Evolutionary conservation across 257 asterid genomes (phyloP).

Genomic region (Solanum appendiculatum): DNA sequence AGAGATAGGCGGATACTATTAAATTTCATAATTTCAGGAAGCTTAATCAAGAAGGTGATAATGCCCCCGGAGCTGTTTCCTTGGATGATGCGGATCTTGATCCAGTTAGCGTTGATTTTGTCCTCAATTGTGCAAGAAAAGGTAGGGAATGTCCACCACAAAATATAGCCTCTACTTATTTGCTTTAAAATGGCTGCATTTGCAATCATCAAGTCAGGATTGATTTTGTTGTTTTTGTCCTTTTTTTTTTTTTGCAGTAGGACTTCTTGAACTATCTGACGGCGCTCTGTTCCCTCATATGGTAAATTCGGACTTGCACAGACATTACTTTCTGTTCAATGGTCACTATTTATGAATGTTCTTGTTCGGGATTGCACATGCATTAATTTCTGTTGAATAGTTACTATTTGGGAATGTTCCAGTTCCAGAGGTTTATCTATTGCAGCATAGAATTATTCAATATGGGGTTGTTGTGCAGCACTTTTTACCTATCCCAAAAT

Average conservation of each 20-base stretch:
- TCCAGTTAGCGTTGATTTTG: conserved; percentile 88
- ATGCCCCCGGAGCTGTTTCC: conserved; percentile 98
- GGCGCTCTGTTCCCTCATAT: conserved; percentile 64
- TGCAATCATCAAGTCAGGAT: not conserved
- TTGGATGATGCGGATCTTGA: conserved; percentile 97
- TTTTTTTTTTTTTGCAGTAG: conserved; percentile 25
- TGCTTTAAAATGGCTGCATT: not conserved
- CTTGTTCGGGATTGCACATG: not conserved
- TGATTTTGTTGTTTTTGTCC: not conserved
- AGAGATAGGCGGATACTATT: conserved; percentile 76
- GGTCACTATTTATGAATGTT: not conserved
- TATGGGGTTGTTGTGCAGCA: not conserved
- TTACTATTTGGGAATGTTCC: not conserved
- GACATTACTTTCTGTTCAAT: not conserved
- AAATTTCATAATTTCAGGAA: conserved; percentile 75
- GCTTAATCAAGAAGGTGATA: conserved; percentile 79
- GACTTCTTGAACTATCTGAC: conserved; percentile 83
- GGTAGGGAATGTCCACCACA: conserved; percentile 26
- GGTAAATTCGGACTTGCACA: conserved; percentile 34
- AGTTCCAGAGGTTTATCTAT: not conserved
- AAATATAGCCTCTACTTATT: not conserved
- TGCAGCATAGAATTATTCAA: not conserved
- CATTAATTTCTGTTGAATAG: not conserved
- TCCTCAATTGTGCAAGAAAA: conserved; percentile 80
- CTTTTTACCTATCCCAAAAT: not conserved